A percentile compares a stretch with the other conserved stretches of the same genome.
Evolutionary conservation across 148 eudicot species (phyloP).

Genomic region (Nyssa sinensis): DNA sequence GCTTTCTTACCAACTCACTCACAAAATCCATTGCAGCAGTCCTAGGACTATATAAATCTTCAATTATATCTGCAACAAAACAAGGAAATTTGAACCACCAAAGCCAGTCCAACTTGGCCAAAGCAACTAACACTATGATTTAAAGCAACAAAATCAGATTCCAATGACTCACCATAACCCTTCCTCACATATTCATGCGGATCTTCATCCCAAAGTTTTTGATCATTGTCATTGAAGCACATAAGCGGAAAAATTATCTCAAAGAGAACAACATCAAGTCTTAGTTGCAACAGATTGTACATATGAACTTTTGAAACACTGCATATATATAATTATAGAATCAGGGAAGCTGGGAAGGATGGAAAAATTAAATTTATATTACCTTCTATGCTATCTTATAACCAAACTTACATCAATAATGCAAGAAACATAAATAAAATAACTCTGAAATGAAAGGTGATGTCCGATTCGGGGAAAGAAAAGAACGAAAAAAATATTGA

Average conservation of each 20-base stretch:
- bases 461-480: background rate
- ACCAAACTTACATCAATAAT: background rate
- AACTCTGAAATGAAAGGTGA: background rate
- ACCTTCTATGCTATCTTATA: background rate
- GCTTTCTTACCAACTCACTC: conserved; percentile 93
- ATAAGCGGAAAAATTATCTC: conserved; percentile 93
- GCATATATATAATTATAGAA: conserved; percentile 25
- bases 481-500: background rate
- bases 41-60: conserved; percentile 94
- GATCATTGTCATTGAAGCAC: conserved; percentile 96
- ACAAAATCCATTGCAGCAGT: conserved; percentile 99
- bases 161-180: conserved; percentile 80
- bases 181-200: conserved; percentile 99
- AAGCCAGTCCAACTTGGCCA: background rate
- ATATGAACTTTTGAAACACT: conserved; percentile 83
- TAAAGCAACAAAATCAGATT: background rate
- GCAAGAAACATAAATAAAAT: background rate
- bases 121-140: background rate
- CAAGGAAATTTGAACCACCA: conserved; percentile 6
- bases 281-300: conserved; percentile 86
- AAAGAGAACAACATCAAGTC: conserved; percentile 84
- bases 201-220: conserved; percentile 97
- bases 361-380: background rate
- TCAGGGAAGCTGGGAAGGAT: background rate
- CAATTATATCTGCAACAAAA: conserved; percentile 72